Evolutionary conservation across 1,284 basidiomycete species (phyloP), one percentile per base, ranked within the genome.

Genomic region (Anthracocystis panici-leucophaei): DNA sequence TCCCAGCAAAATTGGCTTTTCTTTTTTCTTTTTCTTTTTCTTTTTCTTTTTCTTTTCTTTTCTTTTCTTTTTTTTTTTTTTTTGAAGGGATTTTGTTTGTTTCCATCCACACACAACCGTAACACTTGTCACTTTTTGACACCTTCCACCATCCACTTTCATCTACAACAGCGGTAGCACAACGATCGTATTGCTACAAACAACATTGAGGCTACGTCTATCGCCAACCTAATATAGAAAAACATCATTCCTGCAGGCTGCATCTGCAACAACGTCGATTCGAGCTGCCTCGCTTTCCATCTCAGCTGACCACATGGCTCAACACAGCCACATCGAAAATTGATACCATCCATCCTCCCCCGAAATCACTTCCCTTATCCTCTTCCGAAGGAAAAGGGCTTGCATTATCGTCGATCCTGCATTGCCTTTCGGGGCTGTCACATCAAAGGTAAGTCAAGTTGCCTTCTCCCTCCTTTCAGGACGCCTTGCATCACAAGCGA

Each of bases 221-320:
- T 16, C n/a, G 20, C 29, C 40, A 44, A 44, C 4, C 49, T 25
- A 31, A 18, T 21, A 21, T 9, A 23, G 29, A 38, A 31, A 12
- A 12, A 38, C 35, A 38, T 11, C 33, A 8, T 38, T 38, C 35
- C 33, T 40, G 23, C n/a, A 21, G 23, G 52, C 35, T 46, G 54
- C 68, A 16, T 38, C 35, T 71, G 62, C 68, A 65, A n/a, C 51
- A 53, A 51, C 53, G 62, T 71, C 68, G 68, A 71, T 71, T 62
- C 68, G 68, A 71, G 62, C 68, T 62, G 68, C 58, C 40, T 65
- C 48, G 57, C 50, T 45, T 65, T 65, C 55, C 38, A 60, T 38
- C 53, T 60, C 68, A 71, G 68, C 44, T 42, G 48, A 54, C 62
- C 68, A 71, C 68, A 71, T 71, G 68, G 62, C 58, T 31, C 33